Conservation (phyloP, 2,329 filamentous ascomycete species). For the Cladophialophora psammophila region DNA sequence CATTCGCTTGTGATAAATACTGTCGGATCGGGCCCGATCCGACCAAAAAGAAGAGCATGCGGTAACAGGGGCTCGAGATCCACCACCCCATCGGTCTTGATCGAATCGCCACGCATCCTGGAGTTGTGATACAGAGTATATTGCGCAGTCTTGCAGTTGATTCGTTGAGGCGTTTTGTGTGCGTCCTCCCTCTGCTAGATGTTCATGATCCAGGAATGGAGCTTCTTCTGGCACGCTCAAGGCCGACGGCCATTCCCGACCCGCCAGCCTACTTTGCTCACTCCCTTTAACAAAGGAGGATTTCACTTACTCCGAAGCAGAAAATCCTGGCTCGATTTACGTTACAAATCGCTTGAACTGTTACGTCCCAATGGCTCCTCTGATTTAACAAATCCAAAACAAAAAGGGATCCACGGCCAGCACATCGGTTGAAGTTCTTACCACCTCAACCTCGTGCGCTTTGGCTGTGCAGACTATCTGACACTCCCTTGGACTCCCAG, state of each 20-base stretch:
- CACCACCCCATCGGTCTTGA: neutral
- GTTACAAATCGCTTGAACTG: constrained; percentile 3
- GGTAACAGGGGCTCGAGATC: neutral
- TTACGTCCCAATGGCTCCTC: neutral
- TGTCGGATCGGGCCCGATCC: constrained; percentile 19
- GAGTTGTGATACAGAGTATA: neutral
- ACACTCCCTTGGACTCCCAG: neutral
- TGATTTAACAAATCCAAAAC: neutral
- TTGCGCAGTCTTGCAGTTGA: neutral
- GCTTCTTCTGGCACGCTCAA: too few species aligned
- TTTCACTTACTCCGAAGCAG: neutral
- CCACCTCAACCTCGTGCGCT: neutral
- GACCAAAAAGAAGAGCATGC: neutral
- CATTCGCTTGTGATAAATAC: neutral
- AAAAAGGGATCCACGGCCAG: constrained; percentile 3
- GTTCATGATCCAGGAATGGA: neutral
- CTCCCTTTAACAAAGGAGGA: neutral
- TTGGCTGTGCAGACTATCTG: neutral
- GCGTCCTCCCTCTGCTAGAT: neutral
- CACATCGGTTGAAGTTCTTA: neutral
- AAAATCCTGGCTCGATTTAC: neutral
- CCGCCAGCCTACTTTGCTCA: too few species aligned
- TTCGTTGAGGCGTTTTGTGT: neutral
- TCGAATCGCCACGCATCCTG: neutral
- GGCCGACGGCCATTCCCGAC: neutral